Evolutionary conservation across 2,329 filamentous ascomycete genomes (phyloP), one percentile per base, ranked within the genome.

Genomic region (Piedraia hortae): DNA sequence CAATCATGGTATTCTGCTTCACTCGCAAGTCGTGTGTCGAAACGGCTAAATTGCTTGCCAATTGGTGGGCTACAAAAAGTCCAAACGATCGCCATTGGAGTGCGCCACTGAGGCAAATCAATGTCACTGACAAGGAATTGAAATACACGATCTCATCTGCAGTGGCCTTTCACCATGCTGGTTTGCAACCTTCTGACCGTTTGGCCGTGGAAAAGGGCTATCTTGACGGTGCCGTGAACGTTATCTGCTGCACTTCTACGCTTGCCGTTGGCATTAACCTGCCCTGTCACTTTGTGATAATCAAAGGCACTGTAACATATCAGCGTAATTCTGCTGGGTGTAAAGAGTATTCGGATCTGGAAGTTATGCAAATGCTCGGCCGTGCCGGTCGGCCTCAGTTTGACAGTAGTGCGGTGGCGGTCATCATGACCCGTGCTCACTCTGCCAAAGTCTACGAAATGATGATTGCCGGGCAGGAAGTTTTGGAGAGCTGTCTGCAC

Each of bases 301-400:
- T 89, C 24, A 88, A 88, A 41, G 72, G 73, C 11, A 88, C 75
- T 0, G 56, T 65, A 3, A 52, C 55, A 1, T 80, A 63, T 43
- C 59, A 62, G 25, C 45, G 54, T 4, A 53, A 45, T 5, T n/a
- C 21, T 10, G 6, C 22, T 10, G 28, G 27, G 10, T 25, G 28
- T 27, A 59, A 64, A 24, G 73, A 85, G 38, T 78, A 77, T 32
- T 65, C 72, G 0, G 74, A 85, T 37, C 51, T 88, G 4, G 75
- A 88, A 32, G 59, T 82, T 28, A 82, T 82, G 68, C 75, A 89
- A 35, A 88, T 89, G 75, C 58, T 88, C 21, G 75, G 75, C 4
- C 63, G 75, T 30, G 75, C 75, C 22, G 75, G 77, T 1, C 56
- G 75, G 10, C 75, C 77, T 4, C 77, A 88, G 36, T 88, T 80